Evolutionary conservation across 352 stramenopile genomes (phyloP), one percentile per base, ranked within the genome.

Genomic region (Plasmopara viticola): DNA sequence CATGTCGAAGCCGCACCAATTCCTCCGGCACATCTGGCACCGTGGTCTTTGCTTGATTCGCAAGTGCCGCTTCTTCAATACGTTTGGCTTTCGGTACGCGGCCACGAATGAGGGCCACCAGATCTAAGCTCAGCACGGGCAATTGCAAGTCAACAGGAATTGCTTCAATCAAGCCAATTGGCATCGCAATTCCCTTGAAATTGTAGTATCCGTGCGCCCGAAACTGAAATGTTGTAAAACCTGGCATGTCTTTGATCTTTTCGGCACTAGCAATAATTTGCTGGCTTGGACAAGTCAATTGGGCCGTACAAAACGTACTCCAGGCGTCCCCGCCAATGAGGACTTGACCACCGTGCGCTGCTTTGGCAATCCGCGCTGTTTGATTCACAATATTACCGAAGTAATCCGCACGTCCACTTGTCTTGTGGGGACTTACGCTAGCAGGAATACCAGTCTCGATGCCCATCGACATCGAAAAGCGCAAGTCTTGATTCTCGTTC

Each of bases 361-460:
- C 78, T 64, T 94, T 94, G 13, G 84, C 84, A 51, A 94, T 94
- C 41, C 84, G 75, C 5, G 84, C 84, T 0, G 84, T 94, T 58
- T 93, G 81, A 56, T 94, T 94, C 51, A 94, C 84, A 54, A 94
- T 93, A 61, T 92, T 92, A 43, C 84, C 84, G 43, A 94, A 94
- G 62, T 94, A 94, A 60, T 94, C 84, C 9, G 84, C 84, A 14
- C 84, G 81, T 14, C 84, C 84, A 55, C 82, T 94, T 10, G 84
- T 92, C 55, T 92, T 94, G 66, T 94, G 84, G 6, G 84, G 84
- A 51, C 79, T 91, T 56, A 94, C 82, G 62, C 80, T 91, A 6
- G 83, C 82, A 4, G 84, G 84, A 14, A 90, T 62, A 13, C 84
- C 84, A 4, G 78, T 90, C 50, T 94, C 84, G 28, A 92, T 80